phyloP scores from a whole-genome alignment of 805 yeast species.

The Candida argentea region DNA sequence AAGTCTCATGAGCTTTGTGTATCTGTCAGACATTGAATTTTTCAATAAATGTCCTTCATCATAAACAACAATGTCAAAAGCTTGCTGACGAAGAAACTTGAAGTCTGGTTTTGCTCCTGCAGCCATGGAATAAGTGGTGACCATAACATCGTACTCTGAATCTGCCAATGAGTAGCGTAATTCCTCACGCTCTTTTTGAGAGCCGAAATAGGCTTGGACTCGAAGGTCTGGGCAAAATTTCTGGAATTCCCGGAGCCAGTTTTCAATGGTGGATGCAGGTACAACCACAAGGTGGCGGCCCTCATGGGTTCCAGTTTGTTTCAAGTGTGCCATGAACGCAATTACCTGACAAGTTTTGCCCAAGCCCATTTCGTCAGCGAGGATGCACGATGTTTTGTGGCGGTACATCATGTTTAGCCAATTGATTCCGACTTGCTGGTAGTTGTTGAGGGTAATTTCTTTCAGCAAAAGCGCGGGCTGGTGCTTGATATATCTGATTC shows the following conservation, averaged over 20 bases:
- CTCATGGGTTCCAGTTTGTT: conserved; percentile 39
- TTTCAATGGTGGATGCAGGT: conserved; percentile 93
- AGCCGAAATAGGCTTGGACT: conserved; percentile 92
- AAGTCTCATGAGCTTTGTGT: conserved; percentile 74
- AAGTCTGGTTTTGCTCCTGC: conserved; percentile 78
- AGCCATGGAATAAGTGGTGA: conserved; percentile 89
- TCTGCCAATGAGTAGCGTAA: conserved; percentile 59
- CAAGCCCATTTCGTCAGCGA: conserved; percentile 98
- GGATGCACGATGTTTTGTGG: conserved; percentile 74
- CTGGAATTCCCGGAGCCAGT: conserved; percentile 91
- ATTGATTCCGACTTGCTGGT: conserved; percentile 95
- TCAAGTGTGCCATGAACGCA: conserved; percentile 78
- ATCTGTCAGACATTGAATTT: conserved; percentile 81
- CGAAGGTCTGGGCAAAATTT: conserved; percentile 75
- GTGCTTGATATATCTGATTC: conserved; percentile 42
- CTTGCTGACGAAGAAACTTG: conserved; percentile 60
- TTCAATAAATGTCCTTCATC: conserved; percentile 98
- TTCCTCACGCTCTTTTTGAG: conserved; percentile 75
- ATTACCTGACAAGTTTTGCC: conserved; percentile 97
- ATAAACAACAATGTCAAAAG: conserved; percentile 81
- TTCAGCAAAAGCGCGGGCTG: conserved; percentile 62
- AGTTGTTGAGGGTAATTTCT: conserved; percentile 64
- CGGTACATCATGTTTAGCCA: conserved; percentile 81
- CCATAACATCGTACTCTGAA: conserved; percentile 71
- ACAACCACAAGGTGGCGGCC: conserved; percentile 94